Evolutionary conservation across 257 asterid species (phyloP).

Genomic region (Cruciata laevipes): DNA sequence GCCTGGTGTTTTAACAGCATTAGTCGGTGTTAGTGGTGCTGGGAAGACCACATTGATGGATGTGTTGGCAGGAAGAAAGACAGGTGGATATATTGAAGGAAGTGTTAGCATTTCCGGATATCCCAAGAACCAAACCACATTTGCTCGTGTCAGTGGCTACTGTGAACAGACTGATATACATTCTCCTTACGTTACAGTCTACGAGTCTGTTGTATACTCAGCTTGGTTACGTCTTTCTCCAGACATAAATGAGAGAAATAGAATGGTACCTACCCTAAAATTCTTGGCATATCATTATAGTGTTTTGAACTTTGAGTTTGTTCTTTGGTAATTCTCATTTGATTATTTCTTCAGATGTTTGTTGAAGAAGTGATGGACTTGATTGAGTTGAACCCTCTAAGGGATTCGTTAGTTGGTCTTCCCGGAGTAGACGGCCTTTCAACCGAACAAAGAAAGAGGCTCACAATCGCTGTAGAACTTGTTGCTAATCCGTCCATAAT

Average conservation of each 20-base stretch:
- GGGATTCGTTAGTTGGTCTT: constrained; percentile 66
- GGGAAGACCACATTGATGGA: constrained; percentile 92
- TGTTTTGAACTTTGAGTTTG: not conserved
- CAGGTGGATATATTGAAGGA: constrained; percentile 76
- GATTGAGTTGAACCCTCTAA: constrained; percentile 66
- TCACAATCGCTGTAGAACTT: constrained; percentile 79
- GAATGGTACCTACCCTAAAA: constrained; percentile 35
- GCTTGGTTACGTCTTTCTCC: constrained; percentile 92
- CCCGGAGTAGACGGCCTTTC: constrained; percentile 87
- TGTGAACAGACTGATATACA: constrained; percentile 91
- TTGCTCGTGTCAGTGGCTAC: constrained; percentile 81
- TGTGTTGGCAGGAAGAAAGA: constrained; percentile 84
- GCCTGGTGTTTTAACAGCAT: constrained; percentile 82
- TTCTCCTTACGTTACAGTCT: constrained; percentile 80
- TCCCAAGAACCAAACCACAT: constrained; percentile 76
- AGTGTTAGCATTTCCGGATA: constrained; percentile 70
- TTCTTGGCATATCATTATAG: not conserved
- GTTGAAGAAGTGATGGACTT: constrained; percentile 85
- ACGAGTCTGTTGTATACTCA: constrained; percentile 73
- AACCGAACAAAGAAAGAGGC: constrained; percentile 82
- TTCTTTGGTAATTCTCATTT: not conserved
- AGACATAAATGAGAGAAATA: constrained; percentile 41
- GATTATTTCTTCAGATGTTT: constrained; percentile 44
- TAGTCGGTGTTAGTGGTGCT: constrained; percentile 91
- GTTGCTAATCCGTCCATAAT: constrained; percentile 88